A percentile compares a stretch with the other conserved stretches of the same genome.
Evolutionary conservation across 352 stramenopile genomes (phyloP).

Genomic region (Phytophthora fragariae): DNA sequence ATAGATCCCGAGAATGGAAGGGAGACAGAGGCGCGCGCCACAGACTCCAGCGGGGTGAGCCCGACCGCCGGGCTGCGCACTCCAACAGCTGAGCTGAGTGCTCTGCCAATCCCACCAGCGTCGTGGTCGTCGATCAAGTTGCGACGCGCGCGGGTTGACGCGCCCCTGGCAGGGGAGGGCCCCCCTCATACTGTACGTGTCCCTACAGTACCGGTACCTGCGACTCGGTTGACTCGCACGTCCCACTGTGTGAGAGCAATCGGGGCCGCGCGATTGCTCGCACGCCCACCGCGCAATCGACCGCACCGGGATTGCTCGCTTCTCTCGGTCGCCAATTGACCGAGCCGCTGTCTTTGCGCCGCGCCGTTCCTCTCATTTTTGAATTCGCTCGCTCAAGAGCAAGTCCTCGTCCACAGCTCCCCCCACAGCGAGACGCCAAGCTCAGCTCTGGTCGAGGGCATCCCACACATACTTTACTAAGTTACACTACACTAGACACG

Average conservation of each 20-base stretch:
- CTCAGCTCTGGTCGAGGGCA: conserved; percentile 17
- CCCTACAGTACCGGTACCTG: background rate
- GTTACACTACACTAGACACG: background rate
- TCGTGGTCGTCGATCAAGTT: background rate
- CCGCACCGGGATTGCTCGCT: conserved; percentile 12
- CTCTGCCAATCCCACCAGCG: no score
- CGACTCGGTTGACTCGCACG: conserved; percentile 2
- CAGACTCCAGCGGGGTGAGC: no score
- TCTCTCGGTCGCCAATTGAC: conserved; percentile 3
- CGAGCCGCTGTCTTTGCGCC: conserved; percentile 8
- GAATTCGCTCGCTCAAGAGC: conserved; percentile 14
- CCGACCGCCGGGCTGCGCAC: no score
- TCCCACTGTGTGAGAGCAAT: conserved; percentile 17
- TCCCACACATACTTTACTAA: background rate
- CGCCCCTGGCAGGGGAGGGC: background rate
- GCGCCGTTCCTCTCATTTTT: conserved; percentile 11
- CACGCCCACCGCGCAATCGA: conserved; percentile 16
- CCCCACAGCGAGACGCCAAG: conserved; percentile 3
- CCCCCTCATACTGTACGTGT: background rate
- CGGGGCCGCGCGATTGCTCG: conserved; percentile 2
- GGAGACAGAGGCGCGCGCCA: conserved; percentile 2
- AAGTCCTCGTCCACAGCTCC: conserved; percentile 5
- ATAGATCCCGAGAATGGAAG: background rate
- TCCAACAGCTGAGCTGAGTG: no score
- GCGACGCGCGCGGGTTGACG: conserved; percentile 6